Base-by-base conservation (phyloP, 2,329 filamentous ascomycete genomes). In the Gliomastix tumulicola region DNA sequence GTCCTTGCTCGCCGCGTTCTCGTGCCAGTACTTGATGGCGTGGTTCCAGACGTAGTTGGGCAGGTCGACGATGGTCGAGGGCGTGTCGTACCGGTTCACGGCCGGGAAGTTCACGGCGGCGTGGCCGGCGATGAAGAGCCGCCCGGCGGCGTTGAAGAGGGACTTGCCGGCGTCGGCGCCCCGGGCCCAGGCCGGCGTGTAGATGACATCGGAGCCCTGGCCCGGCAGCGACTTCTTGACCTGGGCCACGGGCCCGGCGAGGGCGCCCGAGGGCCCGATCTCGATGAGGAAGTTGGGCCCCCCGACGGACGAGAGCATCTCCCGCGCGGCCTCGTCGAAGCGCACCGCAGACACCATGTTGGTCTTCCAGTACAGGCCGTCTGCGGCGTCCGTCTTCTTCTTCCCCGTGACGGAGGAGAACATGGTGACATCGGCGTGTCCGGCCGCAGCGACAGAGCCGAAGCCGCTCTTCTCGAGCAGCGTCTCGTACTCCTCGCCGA, bases 31-130 rank as follows among this genome's bases (percentile, higher is more conserved):
- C 2, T 49, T 54, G 19, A 62, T 69, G 19, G 56, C 51, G 40
- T 76, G 72, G 19, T 76, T 72, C 71, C 72, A 77, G 4, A 67
- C 62, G 41, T 76, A 76, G 1, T 61, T 56, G 3, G 74, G 73
- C 22, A 77, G 49, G 39, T 68, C 62, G 4, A 53, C 60, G 12
- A 65, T 16, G 40, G 15, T 4, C 22, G 22, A 13, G 22, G 16
- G 5, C 7, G 30, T 15, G 16, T 32, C 9, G n/a, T n/a, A n/a
- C n/a, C n/a, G n/a, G n/a, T n/a, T n/a, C n/a, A n/a, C n/a, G n/a
- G n/a, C n/a, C n/a, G n/a, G n/a, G n/a, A n/a, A n/a, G n/a, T n/a
- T n/a, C n/a, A n/a, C n/a, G n/a, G n/a, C n/a, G n/a, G n/a, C n/a
- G n/a, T n/a, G n/a, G n/a, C n/a, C n/a, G n/a, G n/a, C n/a, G n/a